Conservation (phyloP, 1,284 basidiomycete species). For the Meira miltonrushii region DNA sequence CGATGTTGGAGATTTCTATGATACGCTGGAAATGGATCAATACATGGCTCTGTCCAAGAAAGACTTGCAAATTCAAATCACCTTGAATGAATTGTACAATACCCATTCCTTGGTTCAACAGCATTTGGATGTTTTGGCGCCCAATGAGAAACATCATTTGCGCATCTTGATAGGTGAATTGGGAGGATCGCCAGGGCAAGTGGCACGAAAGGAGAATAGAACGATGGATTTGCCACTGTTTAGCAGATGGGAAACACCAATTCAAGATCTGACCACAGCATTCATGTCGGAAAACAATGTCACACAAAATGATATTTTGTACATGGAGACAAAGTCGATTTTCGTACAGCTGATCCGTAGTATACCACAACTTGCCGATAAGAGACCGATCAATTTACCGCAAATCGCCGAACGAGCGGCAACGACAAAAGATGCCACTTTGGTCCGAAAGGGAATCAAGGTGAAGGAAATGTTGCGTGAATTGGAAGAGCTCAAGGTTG, state of each 20-base stretch:
- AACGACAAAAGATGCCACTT: conserved; percentile 88
- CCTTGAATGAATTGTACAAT: conserved; percentile 98
- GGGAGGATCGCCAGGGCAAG: conserved; percentile 82
- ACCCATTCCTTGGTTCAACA: conserved; percentile 90
- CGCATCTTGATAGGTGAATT: conserved; percentile 94
- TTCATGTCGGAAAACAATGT: conserved; percentile 87
- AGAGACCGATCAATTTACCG: conserved; percentile 81
- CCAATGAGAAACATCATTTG: conserved; percentile 93
- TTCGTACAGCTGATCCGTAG: conserved; percentile 96
- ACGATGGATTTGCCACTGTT: conserved; percentile 87
- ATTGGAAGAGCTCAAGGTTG: conserved; percentile 81
- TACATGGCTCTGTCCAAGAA: conserved; percentile 99
- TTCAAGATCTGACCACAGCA: conserved; percentile 91
- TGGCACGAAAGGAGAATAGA: conserved; percentile 94
- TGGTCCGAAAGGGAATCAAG: conserved; percentile 95
- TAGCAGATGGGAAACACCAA: conserved; percentile 97
- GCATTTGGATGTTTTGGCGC: conserved; percentile 89
- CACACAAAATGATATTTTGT: conserved; percentile 92
- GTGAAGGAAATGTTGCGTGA: conserved; percentile 98
- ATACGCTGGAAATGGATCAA: conserved; percentile 99
- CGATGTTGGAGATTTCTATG: conserved; percentile 98
- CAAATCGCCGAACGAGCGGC: conserved; percentile 88
- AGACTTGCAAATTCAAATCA: conserved; percentile 94
- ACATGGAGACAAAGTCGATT: conserved; percentile 99
- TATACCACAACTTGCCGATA: conserved; percentile 75